A percentile compares a stretch with the other conserved stretches of the same genome.
phyloP scores from a whole-genome alignment of 2,329 filamentous ascomycete species.

The Ceratocystis cubensis region DNA sequence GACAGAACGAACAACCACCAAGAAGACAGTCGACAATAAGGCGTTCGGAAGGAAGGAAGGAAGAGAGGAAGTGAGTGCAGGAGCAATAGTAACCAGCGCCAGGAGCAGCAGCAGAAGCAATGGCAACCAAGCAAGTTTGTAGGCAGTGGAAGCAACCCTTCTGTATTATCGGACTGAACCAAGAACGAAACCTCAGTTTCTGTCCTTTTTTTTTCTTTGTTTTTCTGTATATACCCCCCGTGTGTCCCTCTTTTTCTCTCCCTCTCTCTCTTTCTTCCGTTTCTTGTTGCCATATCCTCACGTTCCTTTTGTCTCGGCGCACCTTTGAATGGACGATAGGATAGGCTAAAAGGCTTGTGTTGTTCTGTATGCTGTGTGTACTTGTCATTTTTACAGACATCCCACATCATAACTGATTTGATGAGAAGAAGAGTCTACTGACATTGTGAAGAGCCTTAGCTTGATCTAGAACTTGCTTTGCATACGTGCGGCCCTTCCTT shows the following conservation, averaged over 20 bases:
- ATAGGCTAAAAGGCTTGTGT: neutral
- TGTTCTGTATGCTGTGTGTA: neutral
- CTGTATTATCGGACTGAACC: neutral
- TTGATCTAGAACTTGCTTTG: neutral
- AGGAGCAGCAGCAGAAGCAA: neutral
- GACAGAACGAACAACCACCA: neutral
- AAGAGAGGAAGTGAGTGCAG: neutral
- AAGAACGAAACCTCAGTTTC: constrained; percentile 8
- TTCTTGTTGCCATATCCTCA: neutral
- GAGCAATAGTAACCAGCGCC: neutral
- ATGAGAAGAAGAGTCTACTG: neutral
- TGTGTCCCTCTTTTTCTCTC: constrained; percentile 3
- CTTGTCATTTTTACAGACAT: neutral
- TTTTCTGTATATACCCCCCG: constrained; percentile 5
- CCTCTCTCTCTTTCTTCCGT: constrained; percentile 1
- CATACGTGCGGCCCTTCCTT: neutral
- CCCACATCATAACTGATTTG: neutral
- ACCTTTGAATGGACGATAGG: neutral
- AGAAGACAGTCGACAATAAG: neutral
- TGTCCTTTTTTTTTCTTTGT: neutral
- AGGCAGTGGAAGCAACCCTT: neutral
- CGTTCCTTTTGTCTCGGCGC: constrained; percentile 1
- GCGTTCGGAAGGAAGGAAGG: constrained; percentile 7
- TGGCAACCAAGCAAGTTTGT: neutral
- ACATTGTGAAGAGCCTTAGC: neutral